Percentiles rank a stretch among this genome's conserved stretches.
These are phyloP conservation scores for Intubia oerlemansii DNA, from an alignment of 2,329 filamentous ascomycete species.

Conservation along the genomic window DNA sequence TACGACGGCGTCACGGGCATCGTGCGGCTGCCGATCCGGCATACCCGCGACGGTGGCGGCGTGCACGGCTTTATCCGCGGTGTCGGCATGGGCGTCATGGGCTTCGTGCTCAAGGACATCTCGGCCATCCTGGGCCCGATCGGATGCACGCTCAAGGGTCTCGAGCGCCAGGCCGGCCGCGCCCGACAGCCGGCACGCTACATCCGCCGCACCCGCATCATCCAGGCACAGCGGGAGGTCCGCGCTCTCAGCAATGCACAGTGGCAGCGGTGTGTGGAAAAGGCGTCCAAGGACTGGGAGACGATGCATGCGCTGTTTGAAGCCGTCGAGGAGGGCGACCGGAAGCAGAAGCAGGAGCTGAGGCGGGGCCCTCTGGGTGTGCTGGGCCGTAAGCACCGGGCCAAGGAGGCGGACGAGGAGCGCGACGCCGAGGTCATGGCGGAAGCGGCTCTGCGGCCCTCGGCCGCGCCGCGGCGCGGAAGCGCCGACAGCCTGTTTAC, in stretches of 20 bases:
- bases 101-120: conserved; percentile 42
- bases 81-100: conserved; percentile 39
- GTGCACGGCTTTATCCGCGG: conserved; percentile 25
- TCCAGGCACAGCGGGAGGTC: conserved; percentile 31
- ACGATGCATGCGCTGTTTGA: conserved; percentile 19
- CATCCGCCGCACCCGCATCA: conserved; percentile 34
- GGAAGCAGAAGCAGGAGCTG: conserved; percentile 7
- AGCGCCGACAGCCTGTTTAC: conserved; percentile 3
- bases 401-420: neutral
- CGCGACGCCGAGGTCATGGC: neutral
- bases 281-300: conserved; percentile 19
- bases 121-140: conserved; percentile 37
- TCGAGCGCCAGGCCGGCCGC: conserved; percentile 36
- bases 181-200: conserved; percentile 28
- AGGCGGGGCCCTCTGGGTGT: too few relatives aligned
- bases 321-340: conserved; percentile 16
- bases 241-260: conserved; percentile 14
- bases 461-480: conserved; percentile 1
- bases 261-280: conserved; percentile 11
- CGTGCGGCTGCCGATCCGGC: conserved; percentile 34
- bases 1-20: conserved; percentile 45
- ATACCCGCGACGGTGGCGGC: conserved; percentile 30
- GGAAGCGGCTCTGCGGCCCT: too few relatives aligned
- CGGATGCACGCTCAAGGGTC: conserved; percentile 41
- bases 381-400: neutral